Conservation (phyloP, 306 rosid genomes). For the Psophocarpus tetragonolobus region DNA sequence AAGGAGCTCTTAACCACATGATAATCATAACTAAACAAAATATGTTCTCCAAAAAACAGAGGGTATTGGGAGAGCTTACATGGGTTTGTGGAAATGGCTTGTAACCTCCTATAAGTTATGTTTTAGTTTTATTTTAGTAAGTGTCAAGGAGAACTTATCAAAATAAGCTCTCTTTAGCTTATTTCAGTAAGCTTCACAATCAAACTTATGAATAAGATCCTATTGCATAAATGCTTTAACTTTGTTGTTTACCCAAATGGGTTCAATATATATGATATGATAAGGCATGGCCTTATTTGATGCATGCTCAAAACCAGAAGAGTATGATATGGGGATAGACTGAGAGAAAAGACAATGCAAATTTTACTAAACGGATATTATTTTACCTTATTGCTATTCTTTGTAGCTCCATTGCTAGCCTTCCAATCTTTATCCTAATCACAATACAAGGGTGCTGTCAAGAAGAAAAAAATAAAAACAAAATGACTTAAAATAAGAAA, state of each 20-base stretch:
- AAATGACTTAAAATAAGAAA: neutral
- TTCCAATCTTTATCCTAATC: slow-evolving; percentile 64
- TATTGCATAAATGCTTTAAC: neutral
- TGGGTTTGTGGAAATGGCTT: neutral
- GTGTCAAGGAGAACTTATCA: neutral
- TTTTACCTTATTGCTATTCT: slow-evolving; percentile 65
- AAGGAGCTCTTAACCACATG: slow-evolving; percentile 7
- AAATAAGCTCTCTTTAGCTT: neutral
- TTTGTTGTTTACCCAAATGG: neutral
- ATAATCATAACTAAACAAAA: slow-evolving; percentile 4
- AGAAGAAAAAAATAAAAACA: neutral
- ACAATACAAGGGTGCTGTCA: slow-evolving; percentile 36
- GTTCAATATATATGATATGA: neutral
- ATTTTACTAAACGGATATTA: neutral
- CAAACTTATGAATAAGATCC: neutral
- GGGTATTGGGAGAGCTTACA: neutral
- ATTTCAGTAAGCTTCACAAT: neutral
- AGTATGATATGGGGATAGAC: neutral
- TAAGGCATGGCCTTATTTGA: slow-evolving; percentile 7
- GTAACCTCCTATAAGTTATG: neutral
- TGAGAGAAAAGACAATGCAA: slow-evolving; percentile 12
- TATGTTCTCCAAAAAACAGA: neutral
- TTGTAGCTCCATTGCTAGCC: slow-evolving; percentile 49
- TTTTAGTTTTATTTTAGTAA: neutral
- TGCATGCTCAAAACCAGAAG: neutral